A percentile compares a stretch with the other conserved stretches of the same genome.
Evolutionary conservation across 1,284 basidiomycete genomes (phyloP).

Genomic region (Boletellus deceptivus): DNA sequence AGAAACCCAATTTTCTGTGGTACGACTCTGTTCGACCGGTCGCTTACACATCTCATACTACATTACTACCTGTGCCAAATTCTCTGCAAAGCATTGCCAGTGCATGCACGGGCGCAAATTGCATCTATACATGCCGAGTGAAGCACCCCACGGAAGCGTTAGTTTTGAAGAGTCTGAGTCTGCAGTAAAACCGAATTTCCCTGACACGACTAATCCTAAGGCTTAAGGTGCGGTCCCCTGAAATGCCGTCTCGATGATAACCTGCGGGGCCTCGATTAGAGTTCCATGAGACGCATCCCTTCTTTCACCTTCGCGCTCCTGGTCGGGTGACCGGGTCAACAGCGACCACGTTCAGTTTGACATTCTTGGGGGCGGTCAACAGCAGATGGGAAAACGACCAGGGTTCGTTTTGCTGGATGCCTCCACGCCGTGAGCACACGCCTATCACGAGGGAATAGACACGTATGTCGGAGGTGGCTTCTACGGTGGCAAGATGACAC

Average conservation of each 20-base stretch:
- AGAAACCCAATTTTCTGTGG: no score
- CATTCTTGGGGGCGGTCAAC: slow-evolving; percentile 7
- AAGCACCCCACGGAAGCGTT: no score
- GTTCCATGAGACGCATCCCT: slow-evolving; percentile 13
- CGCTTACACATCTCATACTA: no score
- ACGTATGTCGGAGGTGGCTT: slow-evolving; percentile 12
- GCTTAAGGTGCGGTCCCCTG: no score
- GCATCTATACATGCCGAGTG: no score
- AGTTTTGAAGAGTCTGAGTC: no score
- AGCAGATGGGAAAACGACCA: slow-evolving; percentile 18
- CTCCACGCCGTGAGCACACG: neutral
- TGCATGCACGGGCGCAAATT: no score
- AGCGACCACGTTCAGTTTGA: slow-evolving; percentile 11
- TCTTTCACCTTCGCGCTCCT: slow-evolving; percentile 1
- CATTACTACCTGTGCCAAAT: no score
- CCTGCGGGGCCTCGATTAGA: slow-evolving; percentile 5
- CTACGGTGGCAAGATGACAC: slow-evolving; percentile 4
- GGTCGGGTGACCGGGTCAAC: slow-evolving; percentile 20
- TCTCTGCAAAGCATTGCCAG: no score
- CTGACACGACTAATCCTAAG: no score
- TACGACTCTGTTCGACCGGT: no score
- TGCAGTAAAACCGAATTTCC: no score
- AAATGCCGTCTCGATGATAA: slow-evolving; percentile 13
- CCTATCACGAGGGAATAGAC: neutral
- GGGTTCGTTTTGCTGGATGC: slow-evolving; percentile 16